Base-by-base conservation (phyloP, 2,329 filamentous ascomycete species). In the Parastagonospora nodorum region DNA sequence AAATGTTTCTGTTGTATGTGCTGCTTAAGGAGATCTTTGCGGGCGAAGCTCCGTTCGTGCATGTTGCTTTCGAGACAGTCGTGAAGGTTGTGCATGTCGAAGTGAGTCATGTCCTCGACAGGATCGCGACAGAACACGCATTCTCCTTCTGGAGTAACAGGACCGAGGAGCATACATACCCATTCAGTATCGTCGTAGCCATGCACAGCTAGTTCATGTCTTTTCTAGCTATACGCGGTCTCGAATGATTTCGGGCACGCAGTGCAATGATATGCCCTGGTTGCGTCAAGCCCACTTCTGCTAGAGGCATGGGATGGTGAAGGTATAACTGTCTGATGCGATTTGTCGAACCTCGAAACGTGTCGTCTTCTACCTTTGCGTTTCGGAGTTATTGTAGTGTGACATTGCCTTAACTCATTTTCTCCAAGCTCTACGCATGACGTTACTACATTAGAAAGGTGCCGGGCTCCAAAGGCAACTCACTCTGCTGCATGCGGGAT, bases 21-120 rank as follows among this genome's bases (percentile, higher is more conserved):
- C 31, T 63, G 59, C 24, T 49, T 55, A 28, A 63, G 49, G 7
- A 42, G 43, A 29, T 63, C 57, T 8, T 60, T 58, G 2, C 57
- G 45, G 9, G 19, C 15, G 19, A 63, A 63, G 1, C 45, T 57
- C 14, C 53, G 48, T 1, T 52, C 41, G 2, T 3, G 12, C 0
- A 14, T n/a, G 19, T 36, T 30, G 19, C 50, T 49, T 4, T 15
- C n/a, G n/a, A 36, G 28, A 24, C 59, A 60, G 2, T 12, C 2
- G 9, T 5, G 5, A 15, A 57, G 50, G 10, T 28, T 32, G 27
- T 63, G 59, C n/a, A 41, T 14, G 12, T 41, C n/a, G 7, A 55
- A 51, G 29, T 63, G 52, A 12, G 45, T 16, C 8, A 31, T 27
- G 10, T 46, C 30, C 2, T 31, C 15, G n/a, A 53, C 32, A 0